Conservation (phyloP, 129 eudicot species). For the Flaveria ramosissima region DNA sequence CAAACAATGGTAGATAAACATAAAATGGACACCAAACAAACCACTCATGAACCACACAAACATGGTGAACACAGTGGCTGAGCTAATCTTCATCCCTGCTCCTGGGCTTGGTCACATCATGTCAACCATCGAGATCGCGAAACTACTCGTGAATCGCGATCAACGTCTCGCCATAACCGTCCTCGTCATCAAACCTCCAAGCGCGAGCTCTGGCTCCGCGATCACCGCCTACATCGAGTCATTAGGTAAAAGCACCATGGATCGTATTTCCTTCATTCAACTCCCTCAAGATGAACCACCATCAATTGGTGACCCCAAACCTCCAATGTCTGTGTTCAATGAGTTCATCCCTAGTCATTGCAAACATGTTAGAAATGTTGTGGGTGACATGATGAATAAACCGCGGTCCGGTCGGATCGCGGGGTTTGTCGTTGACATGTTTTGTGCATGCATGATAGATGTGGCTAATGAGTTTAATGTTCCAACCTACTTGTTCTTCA, state of each 20-base stretch:
- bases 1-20: no score
- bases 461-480: slow-evolving; percentile 34
- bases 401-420: slow-evolving; percentile 16
- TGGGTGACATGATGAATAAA: slow-evolving; percentile 22
- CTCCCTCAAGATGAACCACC: slow-evolving; percentile 35
- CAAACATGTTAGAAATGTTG: slow-evolving; percentile 28
- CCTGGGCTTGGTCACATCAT: slow-evolving; percentile 50
- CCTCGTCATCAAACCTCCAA: slow-evolving; percentile 40
- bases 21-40: no score
- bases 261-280: slow-evolving; percentile 29
- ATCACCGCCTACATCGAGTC: slow-evolving; percentile 33
- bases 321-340: neutral
- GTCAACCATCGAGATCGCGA: slow-evolving; percentile 52
- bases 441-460: slow-evolving; percentile 32
- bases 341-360: slow-evolving; percentile 30
- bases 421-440: slow-evolving; percentile 32
- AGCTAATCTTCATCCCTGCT: slow-evolving; percentile 46
- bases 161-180: slow-evolving; percentile 35
- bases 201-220: slow-evolving; percentile 19
- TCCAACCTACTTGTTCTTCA: slow-evolving; percentile 30
- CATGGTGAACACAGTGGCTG: slow-evolving; percentile 27
- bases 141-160: slow-evolving; percentile 35
- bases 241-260: neutral
- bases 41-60: neutral
- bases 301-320: neutral